Evolutionary conservation across 1,284 basidiomycete species (phyloP), one percentile per base, ranked within the genome.

Genomic region (Cryptococcus jaspeensis): DNA sequence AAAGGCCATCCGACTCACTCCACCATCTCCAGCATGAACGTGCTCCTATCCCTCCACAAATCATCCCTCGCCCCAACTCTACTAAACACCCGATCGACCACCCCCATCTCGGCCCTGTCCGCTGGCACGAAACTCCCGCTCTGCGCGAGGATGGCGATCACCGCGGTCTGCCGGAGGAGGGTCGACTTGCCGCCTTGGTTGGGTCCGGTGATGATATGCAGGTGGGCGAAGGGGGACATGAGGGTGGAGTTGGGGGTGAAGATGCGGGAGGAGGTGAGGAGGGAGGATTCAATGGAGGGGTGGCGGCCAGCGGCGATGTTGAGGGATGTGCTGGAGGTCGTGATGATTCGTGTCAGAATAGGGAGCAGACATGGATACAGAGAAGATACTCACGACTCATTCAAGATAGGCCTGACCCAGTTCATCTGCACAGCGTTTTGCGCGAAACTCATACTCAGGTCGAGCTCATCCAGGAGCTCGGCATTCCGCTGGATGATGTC

Each of bases 161-260:
- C 81, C 4, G 95, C 96, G 0, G 86, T 90, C 73, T 97, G 94
- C 15, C 95, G 88, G 18, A 99, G 82, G 35, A 91, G 83, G 0
- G 95, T 98, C 1, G 90, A 94, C 76, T 99, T 98, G 49, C 81
- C 81, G 42, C 90, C 91, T 92, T 97, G 97, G 70, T 98, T 98
- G 0, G 95, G 95, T 0, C 95, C 95, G 1, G 94, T 98, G 64
- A 98, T 88, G 49, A 96, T 73, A 57, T 86, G 81, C 4, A 97
- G 69, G 23, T 84, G 84, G 11, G 85, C 84, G 6, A 78, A 69
- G 0, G 84, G 78, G 3, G 80, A 78, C 72, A 96, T 82, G 20
- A 78, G 62, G 15, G 92, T 82, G 2, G 87, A 86, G 75, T 98
- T 99, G 0, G 91, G 85, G 0, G 85, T 89, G 74, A 94, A 97